Conservation (phyloP, 2,329 filamentous ascomycete species). For the Chlorencoelia australis region DNA sequence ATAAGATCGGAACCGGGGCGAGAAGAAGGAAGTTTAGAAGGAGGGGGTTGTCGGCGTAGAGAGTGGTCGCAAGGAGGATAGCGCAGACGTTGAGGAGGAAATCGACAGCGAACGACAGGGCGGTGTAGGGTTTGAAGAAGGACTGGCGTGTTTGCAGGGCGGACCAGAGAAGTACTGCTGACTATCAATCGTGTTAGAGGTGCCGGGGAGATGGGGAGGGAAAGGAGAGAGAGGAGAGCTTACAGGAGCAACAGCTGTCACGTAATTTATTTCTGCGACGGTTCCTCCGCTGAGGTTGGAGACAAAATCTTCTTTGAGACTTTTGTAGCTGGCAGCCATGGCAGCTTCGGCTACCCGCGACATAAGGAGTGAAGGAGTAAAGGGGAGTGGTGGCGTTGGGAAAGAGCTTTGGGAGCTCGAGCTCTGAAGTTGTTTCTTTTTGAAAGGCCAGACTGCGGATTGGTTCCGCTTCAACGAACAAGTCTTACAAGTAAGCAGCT, state of each 20-base stretch:
- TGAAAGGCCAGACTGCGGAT: too few species aligned
- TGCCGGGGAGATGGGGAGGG: slow-evolving; percentile 8
- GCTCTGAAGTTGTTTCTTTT: too few species aligned
- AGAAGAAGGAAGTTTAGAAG: slow-evolving; percentile 67
- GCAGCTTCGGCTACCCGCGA: slow-evolving; percentile 26
- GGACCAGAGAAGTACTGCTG: slow-evolving; percentile 79
- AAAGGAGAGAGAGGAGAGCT: slow-evolving; percentile 25
- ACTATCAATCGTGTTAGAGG: slow-evolving; percentile 38
- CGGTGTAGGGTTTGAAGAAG: slow-evolving; percentile 70
- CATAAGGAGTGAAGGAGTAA: too few species aligned
- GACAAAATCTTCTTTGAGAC: slow-evolving; percentile 89
- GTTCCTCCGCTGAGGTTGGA: slow-evolving; percentile 79
- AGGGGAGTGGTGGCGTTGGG: neutral
- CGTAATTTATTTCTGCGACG: slow-evolving; percentile 75
- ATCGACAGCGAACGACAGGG: slow-evolving; percentile 62
- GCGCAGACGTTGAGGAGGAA: slow-evolving; percentile 79
- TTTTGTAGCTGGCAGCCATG: slow-evolving; percentile 61
- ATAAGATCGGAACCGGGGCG: slow-evolving; percentile 54
- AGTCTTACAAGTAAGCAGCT: too few species aligned
- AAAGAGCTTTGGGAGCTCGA: too few species aligned
- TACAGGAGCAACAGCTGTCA: slow-evolving; percentile 80
- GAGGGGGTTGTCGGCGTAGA: slow-evolving; percentile 68
- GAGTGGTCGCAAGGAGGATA: slow-evolving; percentile 74
- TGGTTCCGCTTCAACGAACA: too few species aligned
- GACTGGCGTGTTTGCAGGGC: slow-evolving; percentile 72